Evolutionary conservation across 306 rosid genomes (phyloP), one percentile per base, ranked within the genome.

Genomic region (Parietaria judaica): DNA sequence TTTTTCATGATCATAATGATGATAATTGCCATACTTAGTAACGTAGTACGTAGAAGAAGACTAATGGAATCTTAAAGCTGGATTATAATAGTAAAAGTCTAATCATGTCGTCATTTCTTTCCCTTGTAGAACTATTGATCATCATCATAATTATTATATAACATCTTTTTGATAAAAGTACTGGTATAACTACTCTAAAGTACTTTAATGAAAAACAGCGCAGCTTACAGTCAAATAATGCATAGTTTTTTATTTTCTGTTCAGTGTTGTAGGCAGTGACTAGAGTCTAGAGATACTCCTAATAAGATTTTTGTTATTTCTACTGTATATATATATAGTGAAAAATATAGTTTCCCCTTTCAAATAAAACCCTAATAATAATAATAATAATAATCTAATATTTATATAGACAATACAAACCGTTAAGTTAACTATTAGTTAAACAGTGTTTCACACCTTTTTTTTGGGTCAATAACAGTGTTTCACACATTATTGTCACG

Each of bases 41-140:
- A 14, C 14, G 8, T 59, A 39, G 35, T 36, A 7, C 3, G 43
- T 23, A 35, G 41, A 16, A 60, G 3, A 6, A 9, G 36, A 23
- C 34, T 56, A 56, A 41, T 51, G 8, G 14, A 51, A 41, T 8
- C 36, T 44, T 15, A 60, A 60, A 60, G 62, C 62, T 36, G 62
- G 39, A 11, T 58, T 37, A 41, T 14, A 14, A 60, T 60, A 17
- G 13, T 39, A 17, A 58, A 59, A 60, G 64, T 34, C 51, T 60
- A 51, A 59, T 15, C 14, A 59, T 41, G 50, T 44, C 35, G 52
- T 15, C 51, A 34, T 59, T 59, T 41, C 48, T 11, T 57, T 58
- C 49, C 51, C 3, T 14, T 14, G 17, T 31, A 11, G 46, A 41
- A 60, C 52, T 8, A 43, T 41, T 36, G 37, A 60, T 44, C 14